Evolutionary conservation across 768 basidiomycete genomes (phyloP), one percentile per base, ranked within the genome.

Genomic region (Hysterangium stoloniferum): DNA sequence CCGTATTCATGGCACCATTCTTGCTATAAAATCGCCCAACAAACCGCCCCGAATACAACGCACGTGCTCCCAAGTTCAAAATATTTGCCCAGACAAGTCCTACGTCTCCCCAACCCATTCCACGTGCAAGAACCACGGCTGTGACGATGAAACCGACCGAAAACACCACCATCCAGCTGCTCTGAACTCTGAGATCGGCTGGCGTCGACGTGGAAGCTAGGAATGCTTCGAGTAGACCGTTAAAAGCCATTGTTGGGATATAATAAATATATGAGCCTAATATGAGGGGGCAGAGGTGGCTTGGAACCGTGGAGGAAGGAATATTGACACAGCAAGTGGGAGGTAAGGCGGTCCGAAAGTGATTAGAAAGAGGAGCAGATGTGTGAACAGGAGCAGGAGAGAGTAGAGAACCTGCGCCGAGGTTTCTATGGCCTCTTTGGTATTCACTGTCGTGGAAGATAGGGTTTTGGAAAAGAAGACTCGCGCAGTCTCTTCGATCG

Each of bases 181-280:
- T 85, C 64, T 95, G 92, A 6, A 61, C 63, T 40, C 70, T 77
- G 8, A 99, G 66, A 63, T 93, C 84, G 1, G 64, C 58, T 0
- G 84, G 72, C 1, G 73, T 71, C 1, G 91, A 87, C 1, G 83
- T 81, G 48, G 88, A 84, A 2, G 86, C 79, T 57, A 95, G 73
- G 64, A 96, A 94, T 0, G 94, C 90, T 62, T 99, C 96, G 15
- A 95, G 68, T 0, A 88, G 78, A 2, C 96, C 96, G 61, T 99
- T 99, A 56, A 91, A 67, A 4, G 86, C 86, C 59, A 99, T 75
- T 19, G 86, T 75, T 0, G 96, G 96, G 56, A 98, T 84, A 58
- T 94, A 95, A 71, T 78, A 84, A 20, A 90, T 66, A 79, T 93
- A 99, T 1, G 84, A 79, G 11, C 68, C 65, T 5, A 99, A 77